phyloP scores from a whole-genome alignment of 1,284 basidiomycete species.

The Filobasidium uniguttulatum region DNA sequence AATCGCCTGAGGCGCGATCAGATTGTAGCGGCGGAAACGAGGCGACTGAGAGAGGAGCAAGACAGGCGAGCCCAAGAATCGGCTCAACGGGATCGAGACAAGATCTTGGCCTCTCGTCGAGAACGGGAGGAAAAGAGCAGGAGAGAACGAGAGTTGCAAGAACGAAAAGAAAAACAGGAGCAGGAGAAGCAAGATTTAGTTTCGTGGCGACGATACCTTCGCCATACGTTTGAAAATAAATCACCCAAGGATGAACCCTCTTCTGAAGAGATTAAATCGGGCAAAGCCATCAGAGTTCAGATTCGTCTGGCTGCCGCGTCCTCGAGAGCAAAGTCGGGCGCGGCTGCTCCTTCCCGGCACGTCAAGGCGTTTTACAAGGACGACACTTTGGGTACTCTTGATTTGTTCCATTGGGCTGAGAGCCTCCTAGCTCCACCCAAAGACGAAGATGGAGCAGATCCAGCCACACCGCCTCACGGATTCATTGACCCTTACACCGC shows the following conservation, averaged over 20 bases:
- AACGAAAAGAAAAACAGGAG: conserved; percentile 11
- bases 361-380: conserved; percentile 4
- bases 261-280: conserved; percentile 14
- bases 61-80: conserved; percentile 62
- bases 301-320: neutral
- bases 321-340: neutral
- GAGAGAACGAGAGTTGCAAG: conserved; percentile 16
- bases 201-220: conserved; percentile 29
- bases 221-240: conserved; percentile 19
- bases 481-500: conserved; percentile 23
- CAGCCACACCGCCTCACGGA: conserved; percentile 24
- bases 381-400: conserved; percentile 19
- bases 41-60: conserved; percentile 62
- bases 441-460: conserved; percentile 16
- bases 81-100: conserved; percentile 53
- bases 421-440: conserved; percentile 26
- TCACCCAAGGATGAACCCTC: conserved; percentile 18
- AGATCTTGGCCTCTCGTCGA: conserved; percentile 18
- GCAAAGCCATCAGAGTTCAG: conserved; percentile 4
- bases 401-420: conserved; percentile 32
- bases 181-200: conserved; percentile 18
- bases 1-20: conserved; percentile 44
- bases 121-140: conserved; percentile 11
- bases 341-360: neutral
- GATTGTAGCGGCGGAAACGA: conserved; percentile 47